These are phyloP conservation scores for Inosperma sp. DNA, from an alignment of 768 basidiomycete species.

Conservation along the genomic window DNA sequence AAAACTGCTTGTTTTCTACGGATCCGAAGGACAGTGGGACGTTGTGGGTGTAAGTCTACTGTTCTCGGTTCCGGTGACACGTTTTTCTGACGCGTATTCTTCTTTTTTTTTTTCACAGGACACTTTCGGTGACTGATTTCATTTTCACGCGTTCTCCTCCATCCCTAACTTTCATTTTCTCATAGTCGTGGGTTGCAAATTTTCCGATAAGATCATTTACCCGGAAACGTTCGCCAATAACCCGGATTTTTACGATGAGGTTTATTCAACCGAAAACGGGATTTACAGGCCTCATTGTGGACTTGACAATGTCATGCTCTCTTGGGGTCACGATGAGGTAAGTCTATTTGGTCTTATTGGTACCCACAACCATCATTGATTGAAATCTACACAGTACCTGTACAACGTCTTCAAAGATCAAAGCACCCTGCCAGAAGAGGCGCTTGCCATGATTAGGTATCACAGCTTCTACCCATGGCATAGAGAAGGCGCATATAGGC, in stretches of 20 bases:
- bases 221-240: constrained; percentile 73
- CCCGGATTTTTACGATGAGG: constrained; percentile 58
- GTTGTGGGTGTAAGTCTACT: constrained; percentile 70
- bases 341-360: constrained; percentile 8
- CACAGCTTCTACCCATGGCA: constrained; percentile 98
- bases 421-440: constrained; percentile 73
- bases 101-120: constrained; percentile 27
- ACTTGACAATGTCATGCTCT: constrained; percentile 82
- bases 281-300: constrained; percentile 78
- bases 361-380: constrained; percentile 8
- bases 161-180: constrained; percentile 1
- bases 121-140: constrained; percentile 35
- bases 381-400: constrained; percentile 75
- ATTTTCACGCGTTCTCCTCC: constrained; percentile 1
- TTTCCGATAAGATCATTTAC: constrained; percentile 80
- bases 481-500: constrained; percentile 77
- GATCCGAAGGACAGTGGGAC: constrained; percentile 89
- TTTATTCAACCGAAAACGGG: constrained; percentile 69
- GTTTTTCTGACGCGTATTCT: constrained; percentile 13
- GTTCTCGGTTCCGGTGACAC: background rate
- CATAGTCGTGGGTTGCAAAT: constrained; percentile 78
- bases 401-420: constrained; percentile 83
- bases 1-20: constrained; percentile 80
- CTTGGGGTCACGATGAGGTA: constrained; percentile 91
- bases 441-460: constrained; percentile 87